Conservation (phyloP, 495 filamentous ascomycete genomes). For the Lepraria neglecta region DNA sequence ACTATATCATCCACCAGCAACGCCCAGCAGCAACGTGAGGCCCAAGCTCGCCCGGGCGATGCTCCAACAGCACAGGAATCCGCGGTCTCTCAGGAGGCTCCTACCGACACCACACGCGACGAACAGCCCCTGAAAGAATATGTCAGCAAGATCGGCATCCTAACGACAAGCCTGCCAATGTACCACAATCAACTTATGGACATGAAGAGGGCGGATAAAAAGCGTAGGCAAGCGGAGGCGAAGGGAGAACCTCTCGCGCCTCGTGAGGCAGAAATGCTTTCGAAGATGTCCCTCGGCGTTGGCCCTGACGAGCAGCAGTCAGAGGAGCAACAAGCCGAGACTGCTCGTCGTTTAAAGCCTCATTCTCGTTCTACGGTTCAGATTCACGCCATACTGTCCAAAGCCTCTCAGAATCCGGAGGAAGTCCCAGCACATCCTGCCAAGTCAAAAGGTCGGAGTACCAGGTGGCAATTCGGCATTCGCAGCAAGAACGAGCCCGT, state of each 20-base stretch:
- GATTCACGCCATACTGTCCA: slow-evolving; percentile 45
- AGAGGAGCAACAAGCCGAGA: slow-evolving; percentile 74
- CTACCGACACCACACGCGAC: background rate
- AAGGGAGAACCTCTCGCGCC: slow-evolving; percentile 21
- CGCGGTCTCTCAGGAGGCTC: background rate
- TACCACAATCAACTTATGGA: slow-evolving; percentile 90
- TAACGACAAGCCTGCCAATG: slow-evolving; percentile 81
- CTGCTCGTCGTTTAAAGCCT: slow-evolving; percentile 68
- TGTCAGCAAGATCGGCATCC: slow-evolving; percentile 76
- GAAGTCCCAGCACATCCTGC: slow-evolving; percentile 52
- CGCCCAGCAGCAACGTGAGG: slow-evolving; percentile 11
- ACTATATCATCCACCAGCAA: slow-evolving; percentile 15
- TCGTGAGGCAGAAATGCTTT: slow-evolving; percentile 15
- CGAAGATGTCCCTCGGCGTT: slow-evolving; percentile 17
- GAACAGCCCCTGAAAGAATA: slow-evolving; percentile 32
- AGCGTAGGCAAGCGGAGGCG: slow-evolving; percentile 26
- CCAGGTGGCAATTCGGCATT: slow-evolving; percentile 97
- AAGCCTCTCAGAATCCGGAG: slow-evolving; percentile 59
- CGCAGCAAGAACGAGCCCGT: slow-evolving; percentile 86
- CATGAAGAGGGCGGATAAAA: slow-evolving; percentile 47
- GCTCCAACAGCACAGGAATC: background rate
- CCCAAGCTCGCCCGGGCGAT: background rate
- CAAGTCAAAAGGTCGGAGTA: slow-evolving; percentile 44
- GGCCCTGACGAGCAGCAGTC: slow-evolving; percentile 43
- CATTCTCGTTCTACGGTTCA: slow-evolving; percentile 58